phyloP scores from a whole-genome alignment of 257 asterid genomes.

The Capsicum baccatum region DNA sequence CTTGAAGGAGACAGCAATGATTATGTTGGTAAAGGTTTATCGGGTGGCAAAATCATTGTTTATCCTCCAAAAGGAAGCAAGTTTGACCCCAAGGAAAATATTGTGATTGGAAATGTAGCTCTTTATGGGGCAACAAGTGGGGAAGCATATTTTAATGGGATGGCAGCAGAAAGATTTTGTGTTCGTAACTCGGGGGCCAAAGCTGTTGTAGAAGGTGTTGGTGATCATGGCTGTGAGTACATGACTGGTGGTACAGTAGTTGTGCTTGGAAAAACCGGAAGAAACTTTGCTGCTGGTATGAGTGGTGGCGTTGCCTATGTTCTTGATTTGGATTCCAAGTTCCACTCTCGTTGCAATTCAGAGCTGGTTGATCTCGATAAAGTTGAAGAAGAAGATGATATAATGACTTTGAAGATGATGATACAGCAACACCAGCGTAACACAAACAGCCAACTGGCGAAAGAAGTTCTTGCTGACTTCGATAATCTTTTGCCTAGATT shows the following conservation, averaged over 20 bases:
- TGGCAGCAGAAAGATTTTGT: conserved; percentile 99
- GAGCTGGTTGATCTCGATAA: conserved; percentile 96
- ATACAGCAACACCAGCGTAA: conserved; percentile 98
- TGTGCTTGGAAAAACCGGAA: conserved; percentile 88
- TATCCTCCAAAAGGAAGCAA: conserved; percentile 90
- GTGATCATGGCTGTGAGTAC: conserved; percentile 99
- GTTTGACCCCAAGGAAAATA: conserved; percentile 91
- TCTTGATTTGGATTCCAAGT: conserved; percentile 74
- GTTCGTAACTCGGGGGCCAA: conserved; percentile 97
- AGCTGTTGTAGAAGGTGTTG: conserved; percentile 99
- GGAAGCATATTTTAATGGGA: conserved; percentile 97
- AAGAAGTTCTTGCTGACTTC: conserved; percentile 76
- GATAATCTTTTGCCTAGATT: conserved; percentile 79
- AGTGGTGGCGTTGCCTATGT: conserved; percentile 98
- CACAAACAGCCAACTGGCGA: conserved; percentile 86
- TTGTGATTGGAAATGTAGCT: conserved; percentile 97
- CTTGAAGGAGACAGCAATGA: conserved; percentile 99
- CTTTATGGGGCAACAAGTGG: conserved; percentile 94
- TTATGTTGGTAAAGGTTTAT: conserved; percentile 96
- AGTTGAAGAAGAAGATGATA: conserved; percentile 87
- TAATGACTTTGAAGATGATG: conserved; percentile 81
- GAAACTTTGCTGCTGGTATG: conserved; percentile 99
- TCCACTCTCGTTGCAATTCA: conserved; percentile 74
- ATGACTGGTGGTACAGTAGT: conserved; percentile 99
- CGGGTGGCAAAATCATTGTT: conserved; percentile 90